phyloP scores from a whole-genome alignment of 2,329 filamentous ascomycete genomes.

The Xylariaceae sp. region DNA sequence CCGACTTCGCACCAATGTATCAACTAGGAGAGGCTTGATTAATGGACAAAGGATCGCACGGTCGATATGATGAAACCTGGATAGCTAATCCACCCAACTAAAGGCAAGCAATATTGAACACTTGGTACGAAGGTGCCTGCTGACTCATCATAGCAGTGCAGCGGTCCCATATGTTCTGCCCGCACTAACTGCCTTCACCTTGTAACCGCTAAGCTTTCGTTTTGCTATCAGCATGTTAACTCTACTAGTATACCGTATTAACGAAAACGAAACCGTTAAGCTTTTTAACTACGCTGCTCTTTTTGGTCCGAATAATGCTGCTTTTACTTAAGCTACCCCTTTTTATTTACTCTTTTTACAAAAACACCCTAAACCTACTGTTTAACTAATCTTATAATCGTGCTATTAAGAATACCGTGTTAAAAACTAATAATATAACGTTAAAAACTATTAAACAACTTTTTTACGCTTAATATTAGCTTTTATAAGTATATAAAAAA shows the following conservation, averaged over 20 bases:
- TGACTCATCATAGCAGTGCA: constrained; percentile 6
- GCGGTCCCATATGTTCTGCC: not conserved
- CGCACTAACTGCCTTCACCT: not conserved
- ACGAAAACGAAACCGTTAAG: constrained; percentile 6
- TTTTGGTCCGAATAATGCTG: not conserved
- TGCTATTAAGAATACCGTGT: not conserved
- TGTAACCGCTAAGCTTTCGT: constrained; percentile 1
- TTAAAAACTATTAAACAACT: not conserved
- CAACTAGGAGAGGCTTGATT: too few species aligned
- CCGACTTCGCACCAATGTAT: constrained; percentile 9
- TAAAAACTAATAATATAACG: not conserved
- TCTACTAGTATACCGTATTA: not conserved
- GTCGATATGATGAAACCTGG: too few species aligned
- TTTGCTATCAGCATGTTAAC: constrained; percentile 2
- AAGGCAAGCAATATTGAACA: too few species aligned
- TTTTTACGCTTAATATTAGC: not conserved
- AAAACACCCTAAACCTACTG: not conserved
- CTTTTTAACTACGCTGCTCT: not conserved
- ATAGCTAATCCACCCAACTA: too few species aligned
- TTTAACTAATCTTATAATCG: not conserved
- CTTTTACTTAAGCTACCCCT: not conserved
- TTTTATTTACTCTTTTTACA: not conserved
- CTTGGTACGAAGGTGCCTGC: not conserved
- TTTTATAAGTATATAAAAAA: not conserved
- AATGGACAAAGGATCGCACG: too few species aligned